Base-by-base conservation (phyloP, 2,329 filamentous ascomycete genomes). In the Cercospora citrullina region DNA sequence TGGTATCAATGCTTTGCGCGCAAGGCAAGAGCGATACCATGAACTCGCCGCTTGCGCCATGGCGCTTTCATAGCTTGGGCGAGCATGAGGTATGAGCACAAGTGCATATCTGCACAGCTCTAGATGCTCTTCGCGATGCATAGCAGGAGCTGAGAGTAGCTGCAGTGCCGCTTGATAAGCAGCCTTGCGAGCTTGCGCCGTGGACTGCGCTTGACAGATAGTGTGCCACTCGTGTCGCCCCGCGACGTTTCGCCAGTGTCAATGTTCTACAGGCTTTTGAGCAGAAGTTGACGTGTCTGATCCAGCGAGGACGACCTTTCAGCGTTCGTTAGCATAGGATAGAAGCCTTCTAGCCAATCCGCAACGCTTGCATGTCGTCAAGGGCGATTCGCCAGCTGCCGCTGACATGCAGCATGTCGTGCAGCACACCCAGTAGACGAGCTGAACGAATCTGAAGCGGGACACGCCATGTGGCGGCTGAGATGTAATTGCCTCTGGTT, bases 391-490 rank as follows among this genome's bases (percentile, higher is more conserved):
- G 23, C 23, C 21, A 2, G 48, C 48, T 28, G 48, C 23, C 7
- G 48, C 48, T 53, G 48, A 53, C 48, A 28, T 53, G 48, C 48
- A 53, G 23, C 48, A 53, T 53, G 48, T 53, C 48, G 48, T 53
- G 48, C 48, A 53, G 48, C 48, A 53, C 21, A 2, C 21, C 48
- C 23, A 53, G 10, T 23, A 28, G 48, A 30, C 23, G 23, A 62
- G 60, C 36, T 45, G 31, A 48, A 42, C n/a, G 33, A 33, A 28
- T 8, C 10, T 28, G 23, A 42, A 39, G 8, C 36, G 36, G 36
- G n/a, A 61, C 36, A 42, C 59, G 59, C 59, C 59, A 23, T 26
- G 30, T 30, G 60, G 60, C 60, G 60, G 36, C 60, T 48, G 18
- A 51, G 60, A 48, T 48, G 12, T 33, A 10, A 55, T 48, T 33